Evolutionary conservation across 2,329 filamentous ascomycete genomes (phyloP).

Genomic region (Teratosphaeriaceae sp.): DNA sequence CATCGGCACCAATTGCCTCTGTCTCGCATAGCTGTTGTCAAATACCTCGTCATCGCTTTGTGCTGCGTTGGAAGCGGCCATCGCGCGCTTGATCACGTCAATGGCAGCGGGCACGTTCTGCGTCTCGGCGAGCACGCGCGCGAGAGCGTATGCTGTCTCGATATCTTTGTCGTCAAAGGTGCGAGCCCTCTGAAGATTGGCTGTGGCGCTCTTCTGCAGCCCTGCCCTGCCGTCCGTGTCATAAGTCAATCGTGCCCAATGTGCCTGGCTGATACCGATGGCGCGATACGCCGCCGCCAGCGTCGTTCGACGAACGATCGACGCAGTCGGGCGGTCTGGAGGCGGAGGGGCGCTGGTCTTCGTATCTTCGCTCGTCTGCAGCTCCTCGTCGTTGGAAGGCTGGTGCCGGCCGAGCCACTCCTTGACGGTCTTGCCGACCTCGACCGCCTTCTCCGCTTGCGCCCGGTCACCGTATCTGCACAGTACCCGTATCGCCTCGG

Average conservation of each 20-base stretch:
- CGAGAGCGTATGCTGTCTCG: slow-evolving; percentile 72
- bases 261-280: slow-evolving; percentile 76
- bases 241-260: slow-evolving; percentile 78
- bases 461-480: slow-evolving; percentile 72
- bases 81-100: slow-evolving; percentile 69
- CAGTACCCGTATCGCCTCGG: slow-evolving; percentile 71
- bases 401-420: slow-evolving; percentile 62
- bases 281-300: slow-evolving; percentile 72
- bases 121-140: slow-evolving; percentile 80
- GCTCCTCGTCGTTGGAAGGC: slow-evolving; percentile 17
- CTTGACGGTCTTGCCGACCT: slow-evolving; percentile 64
- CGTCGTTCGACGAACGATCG: slow-evolving; percentile 50
- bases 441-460: slow-evolving; percentile 71
- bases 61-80: slow-evolving; percentile 40
- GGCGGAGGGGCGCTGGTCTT: slow-evolving; percentile 17
- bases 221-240: slow-evolving; percentile 63
- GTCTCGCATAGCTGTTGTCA: slow-evolving; percentile 30
- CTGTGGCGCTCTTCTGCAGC: slow-evolving; percentile 70
- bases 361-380: slow-evolving; percentile 17
- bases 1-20: slow-evolving; percentile 64
- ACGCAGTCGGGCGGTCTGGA: slow-evolving; percentile 1
- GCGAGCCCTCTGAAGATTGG: slow-evolving; percentile 57
- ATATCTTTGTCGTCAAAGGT: slow-evolving; percentile 47
- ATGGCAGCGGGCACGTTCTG: slow-evolving; percentile 75
- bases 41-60: slow-evolving; percentile 12